Evolutionary conservation across 768 basidiomycete genomes (phyloP).

Genomic region (Russula earlei): DNA sequence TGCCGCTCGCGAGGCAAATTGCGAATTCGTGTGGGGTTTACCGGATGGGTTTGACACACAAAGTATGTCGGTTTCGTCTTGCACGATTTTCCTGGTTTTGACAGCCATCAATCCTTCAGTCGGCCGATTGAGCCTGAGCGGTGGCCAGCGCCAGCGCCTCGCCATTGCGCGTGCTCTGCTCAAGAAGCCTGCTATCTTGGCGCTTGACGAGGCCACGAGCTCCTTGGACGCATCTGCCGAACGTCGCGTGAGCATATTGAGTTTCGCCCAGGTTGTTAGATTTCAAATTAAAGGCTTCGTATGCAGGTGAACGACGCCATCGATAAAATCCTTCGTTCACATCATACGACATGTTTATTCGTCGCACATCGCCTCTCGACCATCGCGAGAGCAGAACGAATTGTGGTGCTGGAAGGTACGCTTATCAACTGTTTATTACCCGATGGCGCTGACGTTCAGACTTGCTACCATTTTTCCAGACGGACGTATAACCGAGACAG

Average conservation of each 20-base stretch:
- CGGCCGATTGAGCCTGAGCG: conserved; percentile 59
- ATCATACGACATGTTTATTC: conserved; percentile 79
- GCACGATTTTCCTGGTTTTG: neutral
- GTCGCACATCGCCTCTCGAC: conserved; percentile 88
- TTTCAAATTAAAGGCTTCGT: neutral
- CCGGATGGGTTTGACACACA: conserved; percentile 90
- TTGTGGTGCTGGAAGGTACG: conserved; percentile 83
- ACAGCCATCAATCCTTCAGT: conserved; percentile 32
- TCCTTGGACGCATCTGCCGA: conserved; percentile 86
- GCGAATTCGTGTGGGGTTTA: conserved; percentile 93
- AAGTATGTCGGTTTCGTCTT: conserved; percentile 41
- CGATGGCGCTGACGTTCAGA: neutral
- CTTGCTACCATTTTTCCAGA: conserved; percentile 32
- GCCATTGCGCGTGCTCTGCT: conserved; percentile 83
- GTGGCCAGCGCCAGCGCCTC: conserved; percentile 73
- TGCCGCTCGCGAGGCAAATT: conserved; percentile 86
- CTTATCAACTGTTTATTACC: neutral
- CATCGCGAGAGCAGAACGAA: conserved; percentile 81
- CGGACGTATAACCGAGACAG: conserved; percentile 73
- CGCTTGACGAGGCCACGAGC: conserved; percentile 84
- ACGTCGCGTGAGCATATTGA: conserved; percentile 44
- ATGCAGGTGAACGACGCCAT: conserved; percentile 79
- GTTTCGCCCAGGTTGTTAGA: neutral
- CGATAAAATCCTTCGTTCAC: conserved; percentile 70
- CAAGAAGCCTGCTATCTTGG: conserved; percentile 80